These are phyloP conservation scores for Dictyostelium discoideum DNA, from an alignment of 78 protist species.

Conservation along the genomic window DNA sequence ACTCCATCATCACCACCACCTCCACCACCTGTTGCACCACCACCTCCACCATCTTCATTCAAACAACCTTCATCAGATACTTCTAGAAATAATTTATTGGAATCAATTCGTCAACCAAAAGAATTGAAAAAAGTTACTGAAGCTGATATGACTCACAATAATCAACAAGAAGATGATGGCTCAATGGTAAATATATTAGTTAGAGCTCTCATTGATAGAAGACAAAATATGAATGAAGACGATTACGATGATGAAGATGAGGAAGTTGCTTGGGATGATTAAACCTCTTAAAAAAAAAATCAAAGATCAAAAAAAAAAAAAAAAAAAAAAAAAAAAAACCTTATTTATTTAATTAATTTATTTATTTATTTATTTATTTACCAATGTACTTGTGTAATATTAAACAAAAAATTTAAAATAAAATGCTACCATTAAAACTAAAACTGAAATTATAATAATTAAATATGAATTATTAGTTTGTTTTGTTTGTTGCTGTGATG, in stretches of 20 bases:
- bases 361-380: not conserved
- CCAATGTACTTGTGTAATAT: not conserved
- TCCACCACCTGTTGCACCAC: conserved; percentile 62
- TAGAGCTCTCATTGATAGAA: conserved; percentile 58
- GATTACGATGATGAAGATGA: conserved; percentile 57
- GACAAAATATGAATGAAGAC: conserved; percentile 66
- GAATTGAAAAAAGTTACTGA: conserved; percentile 29
- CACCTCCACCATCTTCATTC: conserved; percentile 19
- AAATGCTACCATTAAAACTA: not conserved
- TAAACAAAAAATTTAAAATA: conserved; percentile 1
- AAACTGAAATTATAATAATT: not conserved
- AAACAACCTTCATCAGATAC: not conserved
- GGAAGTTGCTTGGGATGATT: conserved; percentile 50
- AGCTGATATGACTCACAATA: conserved; percentile 31
- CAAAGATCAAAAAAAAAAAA: not conserved
- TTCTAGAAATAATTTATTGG: conserved; percentile 8
- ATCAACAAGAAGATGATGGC: conserved; percentile 14
- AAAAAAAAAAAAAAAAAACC: not conserved
- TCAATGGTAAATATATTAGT: conserved; percentile 60
- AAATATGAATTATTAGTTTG: not conserved
- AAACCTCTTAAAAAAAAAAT: not conserved
- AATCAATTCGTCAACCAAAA: conserved; percentile 44
- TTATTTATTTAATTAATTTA: not conserved
- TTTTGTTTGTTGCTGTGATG: not conserved
- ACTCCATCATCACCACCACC: not conserved